A percentile compares a stretch with the other conserved stretches of the same genome.
Evolutionary conservation across 306 rosid genomes (phyloP).

Genomic region (Phaseolus lunatus): DNA sequence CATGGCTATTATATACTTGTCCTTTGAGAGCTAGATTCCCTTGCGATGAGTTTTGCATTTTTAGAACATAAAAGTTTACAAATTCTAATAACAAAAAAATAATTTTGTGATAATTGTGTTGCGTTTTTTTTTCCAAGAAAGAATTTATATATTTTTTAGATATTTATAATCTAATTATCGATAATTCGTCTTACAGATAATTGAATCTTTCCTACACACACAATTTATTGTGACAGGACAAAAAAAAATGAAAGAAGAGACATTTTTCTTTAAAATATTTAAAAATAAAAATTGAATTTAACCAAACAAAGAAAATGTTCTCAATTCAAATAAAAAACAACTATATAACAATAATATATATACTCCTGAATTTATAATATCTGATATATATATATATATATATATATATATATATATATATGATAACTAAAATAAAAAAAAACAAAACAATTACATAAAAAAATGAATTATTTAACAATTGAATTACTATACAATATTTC

Average conservation of each 20-base stretch:
- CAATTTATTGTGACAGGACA: neutral
- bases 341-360: too few species aligned
- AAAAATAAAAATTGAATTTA: neutral
- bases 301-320: too few species aligned
- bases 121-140: neutral
- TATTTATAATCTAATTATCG: neutral
- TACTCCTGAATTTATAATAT: too few species aligned
- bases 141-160: too few species aligned
- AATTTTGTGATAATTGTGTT: neutral
- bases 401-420: too few species aligned
- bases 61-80: neutral
- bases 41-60: neutral
- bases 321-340: neutral
- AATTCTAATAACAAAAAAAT: neutral
- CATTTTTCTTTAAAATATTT: too few species aligned
- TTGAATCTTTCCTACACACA: neutral
- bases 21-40: constrained; percentile 8
- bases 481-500: too few species aligned
- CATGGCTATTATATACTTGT: neutral
- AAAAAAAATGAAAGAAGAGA: neutral
- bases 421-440: too few species aligned
- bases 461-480: too few species aligned
- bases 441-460: too few species aligned
- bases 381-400: too few species aligned
- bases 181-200: neutral